Percentiles rank a stretch among this genome's conserved stretches.
These are phyloP conservation scores for Geotrichum europaeum DNA, from an alignment of 1,139 yeast species.

Conservation along the genomic window DNA sequence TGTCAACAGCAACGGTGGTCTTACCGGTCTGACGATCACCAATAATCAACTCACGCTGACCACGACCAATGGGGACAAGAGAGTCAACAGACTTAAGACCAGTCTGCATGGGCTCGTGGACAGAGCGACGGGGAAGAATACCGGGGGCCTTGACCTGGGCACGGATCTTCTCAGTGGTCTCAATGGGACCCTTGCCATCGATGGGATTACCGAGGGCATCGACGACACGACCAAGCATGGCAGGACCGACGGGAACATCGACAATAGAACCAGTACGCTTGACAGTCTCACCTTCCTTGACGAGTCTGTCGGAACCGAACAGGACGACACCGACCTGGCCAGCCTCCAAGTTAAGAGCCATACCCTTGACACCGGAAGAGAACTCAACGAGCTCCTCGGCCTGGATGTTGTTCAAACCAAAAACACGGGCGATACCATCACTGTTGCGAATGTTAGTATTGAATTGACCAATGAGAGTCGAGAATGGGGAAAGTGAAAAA, in stretches of 20 bases:
- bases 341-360: conserved; percentile 99
- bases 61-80: conserved; percentile 99
- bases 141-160: conserved; percentile 99
- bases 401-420: conserved; percentile 98
- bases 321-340: conserved; percentile 99
- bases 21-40: conserved; percentile 99
- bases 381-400: conserved; percentile 99
- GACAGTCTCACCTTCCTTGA: conserved; percentile 99
- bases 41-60: conserved; percentile 99
- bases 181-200: conserved; percentile 99
- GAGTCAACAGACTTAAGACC: conserved; percentile 99
- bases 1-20: conserved; percentile 97
- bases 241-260: conserved; percentile 99
- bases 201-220: conserved; percentile 99
- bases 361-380: conserved; percentile 99
- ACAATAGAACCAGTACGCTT: conserved; percentile 99
- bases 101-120: conserved; percentile 98
- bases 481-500: conserved; percentile 4
- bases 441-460: conserved; percentile 36
- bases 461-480: conserved; percentile 14
- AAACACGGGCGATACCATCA: conserved; percentile 99
- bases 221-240: conserved; percentile 97
- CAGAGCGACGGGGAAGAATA: conserved; percentile 98
- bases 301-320: conserved; percentile 98
- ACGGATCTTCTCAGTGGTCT: conserved; percentile 77